Percentiles rank a stretch among this genome's conserved stretches.
Evolutionary conservation across 495 filamentous ascomycete species (phyloP).

Genomic region (Glutinoglossum americanum): DNA sequence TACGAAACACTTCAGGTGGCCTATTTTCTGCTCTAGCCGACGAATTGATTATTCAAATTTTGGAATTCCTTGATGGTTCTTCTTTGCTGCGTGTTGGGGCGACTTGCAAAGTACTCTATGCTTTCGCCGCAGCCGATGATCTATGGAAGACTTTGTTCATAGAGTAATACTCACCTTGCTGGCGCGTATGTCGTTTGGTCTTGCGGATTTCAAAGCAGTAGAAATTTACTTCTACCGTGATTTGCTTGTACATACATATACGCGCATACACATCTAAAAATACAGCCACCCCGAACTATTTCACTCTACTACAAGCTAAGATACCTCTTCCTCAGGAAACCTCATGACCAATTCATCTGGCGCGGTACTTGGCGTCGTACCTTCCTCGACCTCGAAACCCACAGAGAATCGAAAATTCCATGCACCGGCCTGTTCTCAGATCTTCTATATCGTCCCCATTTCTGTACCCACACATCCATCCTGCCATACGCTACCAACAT

Average conservation of each 20-base stretch:
- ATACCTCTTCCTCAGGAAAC: constrained; percentile 1
- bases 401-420: constrained; percentile 28
- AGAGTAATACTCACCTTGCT: constrained; percentile 37
- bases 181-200: background rate
- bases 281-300: background rate
- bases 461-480: constrained; percentile 58
- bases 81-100: constrained; percentile 45
- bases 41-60: constrained; percentile 52
- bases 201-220: background rate
- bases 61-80: constrained; percentile 50
- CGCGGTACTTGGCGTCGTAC: constrained; percentile 74
- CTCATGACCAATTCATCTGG: constrained; percentile 35
- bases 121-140: constrained; percentile 67
- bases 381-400: constrained; percentile 37
- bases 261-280: background rate
- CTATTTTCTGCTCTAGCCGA: constrained; percentile 47
- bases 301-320: background rate
- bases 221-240: background rate
- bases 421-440: constrained; percentile 81
- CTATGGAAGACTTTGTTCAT: constrained; percentile 78
- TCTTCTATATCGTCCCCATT: constrained; percentile 73
- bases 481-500: constrained; percentile 46
- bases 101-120: constrained; percentile 77
- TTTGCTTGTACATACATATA: background rate
- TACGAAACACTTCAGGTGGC: constrained; percentile 12